Percentiles rank a stretch among this genome's conserved stretches.
These are phyloP conservation scores for Rhizophora apiculata DNA, from an alignment of 345 rosid species.

Conservation along the genomic window DNA sequence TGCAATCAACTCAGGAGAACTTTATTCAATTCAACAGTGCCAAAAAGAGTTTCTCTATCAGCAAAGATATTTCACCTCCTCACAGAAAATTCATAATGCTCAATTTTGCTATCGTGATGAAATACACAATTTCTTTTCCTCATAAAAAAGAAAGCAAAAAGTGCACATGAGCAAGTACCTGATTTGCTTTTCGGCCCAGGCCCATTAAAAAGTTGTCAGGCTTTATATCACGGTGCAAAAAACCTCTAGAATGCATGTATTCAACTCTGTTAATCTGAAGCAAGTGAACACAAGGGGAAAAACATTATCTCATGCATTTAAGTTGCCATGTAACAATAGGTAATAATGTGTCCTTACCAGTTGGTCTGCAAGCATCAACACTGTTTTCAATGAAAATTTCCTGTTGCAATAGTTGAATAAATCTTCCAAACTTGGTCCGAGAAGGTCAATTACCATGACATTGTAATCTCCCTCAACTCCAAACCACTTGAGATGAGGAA, in stretches of 20 bases:
- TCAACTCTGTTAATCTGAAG: slow-evolving; percentile 79
- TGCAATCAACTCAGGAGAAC: neutral
- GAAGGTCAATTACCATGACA: slow-evolving; percentile 83
- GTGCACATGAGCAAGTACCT: slow-evolving; percentile 36
- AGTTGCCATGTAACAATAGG: neutral
- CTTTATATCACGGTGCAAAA: slow-evolving; percentile 88
- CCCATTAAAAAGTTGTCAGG: slow-evolving; percentile 92
- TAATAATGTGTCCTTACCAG: slow-evolving; percentile 39
- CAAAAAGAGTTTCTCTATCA: neutral
- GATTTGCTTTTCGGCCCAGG: slow-evolving; percentile 80
- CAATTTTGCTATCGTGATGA: neutral
- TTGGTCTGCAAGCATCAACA: slow-evolving; percentile 87
- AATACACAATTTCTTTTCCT: neutral
- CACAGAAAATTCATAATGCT: neutral
- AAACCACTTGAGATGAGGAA: slow-evolving; percentile 85
- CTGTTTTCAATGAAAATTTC: slow-evolving; percentile 69
- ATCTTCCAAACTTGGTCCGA: slow-evolving; percentile 90
- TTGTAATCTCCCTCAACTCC: slow-evolving; percentile 80
- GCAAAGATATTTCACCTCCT: neutral
- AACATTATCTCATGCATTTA: slow-evolving; percentile 7
- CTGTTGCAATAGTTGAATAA: slow-evolving; percentile 76
- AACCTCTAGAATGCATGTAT: slow-evolving; percentile 71
- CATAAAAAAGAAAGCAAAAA: neutral
- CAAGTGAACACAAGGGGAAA: slow-evolving; percentile 10
- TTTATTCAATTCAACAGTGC: too few species aligned